Base-by-base conservation (phyloP, 495 filamentous ascomycete species). In the Aspergillus sclerotioniger region DNA sequence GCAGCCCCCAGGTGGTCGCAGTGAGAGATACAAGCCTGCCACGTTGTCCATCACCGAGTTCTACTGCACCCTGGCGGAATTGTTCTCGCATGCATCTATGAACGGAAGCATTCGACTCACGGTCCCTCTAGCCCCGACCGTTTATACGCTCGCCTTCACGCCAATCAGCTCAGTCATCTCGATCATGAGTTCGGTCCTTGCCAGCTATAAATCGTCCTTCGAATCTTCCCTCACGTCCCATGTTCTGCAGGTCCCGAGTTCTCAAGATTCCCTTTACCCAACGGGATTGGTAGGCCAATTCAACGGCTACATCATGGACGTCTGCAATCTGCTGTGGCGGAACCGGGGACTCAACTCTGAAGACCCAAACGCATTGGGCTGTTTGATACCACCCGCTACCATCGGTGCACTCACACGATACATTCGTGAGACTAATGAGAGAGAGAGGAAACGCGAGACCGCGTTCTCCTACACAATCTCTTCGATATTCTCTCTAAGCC, bases 251-350 rank as follows among this genome's bases (percentile, higher is more conserved):
- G 21, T 57, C 16, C 63, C 65, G 16, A 53, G 66, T 52, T 35
- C 75, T 61, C 9, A 73, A 54, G 53, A 69, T 57, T 50, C 81
- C 74, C 58, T 81, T 74, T 60, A 78, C 71, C 48, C 73, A 71
- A 60, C 83, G 81, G 62, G 83, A 3, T 49, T 76, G 4, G 75
- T 91, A 52, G 80, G 83, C 43, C 76, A 81, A 19, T 93, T 94
- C 74, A 96, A 96, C 69, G 88, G 87, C 8, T 91, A 87, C 64
- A 80, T 96, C 31, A 94, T 94, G 88, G 92, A 96, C 64, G 80
- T 91, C 41, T 94, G 90, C 75, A 95, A 96, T 64, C 82, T 90
- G 46, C 62, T 96, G 13, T 95, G 92, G 90, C 83, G 90, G 17
- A 85, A 84, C 19, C 86, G 87, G 13, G 91, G 88, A 0, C 85